Percentiles rank a stretch among this genome's conserved stretches.
phyloP scores from a whole-genome alignment of 1,284 basidiomycete genomes.

The Kwoniella shivajii region DNA sequence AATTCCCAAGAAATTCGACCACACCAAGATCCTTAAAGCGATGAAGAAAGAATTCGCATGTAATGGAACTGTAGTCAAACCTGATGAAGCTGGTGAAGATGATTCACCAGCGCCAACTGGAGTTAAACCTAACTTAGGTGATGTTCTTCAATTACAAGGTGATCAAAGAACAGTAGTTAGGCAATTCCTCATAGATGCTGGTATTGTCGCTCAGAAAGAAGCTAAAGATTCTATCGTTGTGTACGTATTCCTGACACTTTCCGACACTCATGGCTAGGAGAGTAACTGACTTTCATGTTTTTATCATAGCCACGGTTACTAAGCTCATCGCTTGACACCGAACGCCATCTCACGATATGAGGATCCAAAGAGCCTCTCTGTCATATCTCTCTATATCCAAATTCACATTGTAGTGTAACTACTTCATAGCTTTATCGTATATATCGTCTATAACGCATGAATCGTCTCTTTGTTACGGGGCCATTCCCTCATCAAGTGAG shows the following conservation, averaged over 20 bases:
- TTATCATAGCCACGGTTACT: slow-evolving; percentile 45
- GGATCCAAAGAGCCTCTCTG: too few relatives aligned
- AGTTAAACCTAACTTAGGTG: slow-evolving; percentile 85
- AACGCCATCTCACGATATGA: too few relatives aligned
- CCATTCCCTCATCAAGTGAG: too few relatives aligned
- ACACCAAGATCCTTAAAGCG: slow-evolving; percentile 97
- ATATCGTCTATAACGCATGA: too few relatives aligned
- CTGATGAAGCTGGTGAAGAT: slow-evolving; percentile 49
- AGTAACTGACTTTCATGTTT: background rate
- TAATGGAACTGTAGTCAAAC: slow-evolving; percentile 88
- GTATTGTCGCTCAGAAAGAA: slow-evolving; percentile 53
- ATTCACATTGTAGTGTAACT: too few relatives aligned
- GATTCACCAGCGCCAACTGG: slow-evolving; percentile 41
- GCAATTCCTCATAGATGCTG: slow-evolving; percentile 72
- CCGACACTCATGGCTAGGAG: background rate
- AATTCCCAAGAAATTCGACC: slow-evolving; percentile 92
- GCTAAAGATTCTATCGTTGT: slow-evolving; percentile 56
- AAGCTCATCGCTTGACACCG: too few relatives aligned
- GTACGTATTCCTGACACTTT: slow-evolving; percentile 30
- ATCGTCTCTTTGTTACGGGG: too few relatives aligned
- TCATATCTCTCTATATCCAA: too few relatives aligned
- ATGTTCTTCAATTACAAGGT: slow-evolving; percentile 98
- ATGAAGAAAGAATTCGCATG: slow-evolving; percentile 99
- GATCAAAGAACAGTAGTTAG: slow-evolving; percentile 94
- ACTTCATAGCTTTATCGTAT: too few relatives aligned